Conservation (phyloP, 1,284 basidiomycete genomes). For the Abortiporus biennis region DNA sequence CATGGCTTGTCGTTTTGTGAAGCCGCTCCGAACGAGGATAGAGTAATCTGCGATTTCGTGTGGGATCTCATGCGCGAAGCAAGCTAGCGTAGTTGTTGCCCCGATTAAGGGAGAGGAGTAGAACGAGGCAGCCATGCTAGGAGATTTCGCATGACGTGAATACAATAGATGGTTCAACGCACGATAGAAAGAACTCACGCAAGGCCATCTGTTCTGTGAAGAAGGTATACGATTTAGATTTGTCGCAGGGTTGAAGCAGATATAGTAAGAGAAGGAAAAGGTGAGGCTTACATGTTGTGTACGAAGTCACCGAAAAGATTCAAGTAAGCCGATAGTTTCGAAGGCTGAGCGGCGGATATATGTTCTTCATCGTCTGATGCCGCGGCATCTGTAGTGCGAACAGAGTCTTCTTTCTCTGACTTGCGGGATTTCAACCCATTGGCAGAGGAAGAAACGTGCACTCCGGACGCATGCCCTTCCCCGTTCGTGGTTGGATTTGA, state of each 20-base stretch:
- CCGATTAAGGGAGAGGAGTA: constrained; percentile 86
- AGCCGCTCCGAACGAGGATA: constrained; percentile 83
- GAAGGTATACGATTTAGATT: constrained; percentile 21
- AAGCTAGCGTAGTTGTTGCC: constrained; percentile 85
- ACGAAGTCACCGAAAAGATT: constrained; percentile 90
- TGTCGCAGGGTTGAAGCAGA: too few species aligned
- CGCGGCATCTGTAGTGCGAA: constrained; percentile 18
- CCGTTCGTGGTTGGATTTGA: constrained; percentile 29
- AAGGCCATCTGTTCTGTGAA: constrained; percentile 72
- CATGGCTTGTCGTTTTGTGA: constrained; percentile 87
- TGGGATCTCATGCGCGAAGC: constrained; percentile 89
- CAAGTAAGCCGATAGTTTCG: constrained; percentile 82
- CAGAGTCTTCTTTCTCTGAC: constrained; percentile 20
- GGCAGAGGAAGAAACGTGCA: constrained; percentile 21
- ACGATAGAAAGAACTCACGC: constrained; percentile 45
- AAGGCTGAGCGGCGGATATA: constrained; percentile 37
- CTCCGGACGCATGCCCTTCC: constrained; percentile 27
- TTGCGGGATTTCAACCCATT: constrained; percentile 28
- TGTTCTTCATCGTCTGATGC: constrained; percentile 7
- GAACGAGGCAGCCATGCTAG: constrained; percentile 85
- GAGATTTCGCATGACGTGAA: background rate
- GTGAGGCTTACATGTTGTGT: constrained; percentile 66
- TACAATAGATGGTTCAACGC: background rate
- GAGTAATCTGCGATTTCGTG: constrained; percentile 92
- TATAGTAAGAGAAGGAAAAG: constrained; percentile 11